phyloP scores from a whole-genome alignment of 345 rosid species.

The Hirschfeldia incana region DNA sequence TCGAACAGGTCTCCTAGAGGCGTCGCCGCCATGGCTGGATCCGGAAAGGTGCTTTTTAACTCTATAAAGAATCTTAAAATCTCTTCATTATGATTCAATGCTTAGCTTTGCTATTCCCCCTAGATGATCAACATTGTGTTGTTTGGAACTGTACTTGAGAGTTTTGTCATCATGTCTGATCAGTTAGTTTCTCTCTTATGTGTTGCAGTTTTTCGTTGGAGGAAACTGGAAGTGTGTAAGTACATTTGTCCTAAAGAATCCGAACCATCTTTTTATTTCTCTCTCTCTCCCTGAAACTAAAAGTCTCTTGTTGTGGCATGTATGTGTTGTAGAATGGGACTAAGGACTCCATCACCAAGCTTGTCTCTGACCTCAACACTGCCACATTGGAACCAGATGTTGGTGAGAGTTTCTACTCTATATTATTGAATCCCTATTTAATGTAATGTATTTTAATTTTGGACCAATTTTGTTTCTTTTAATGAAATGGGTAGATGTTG shows the following conservation, averaged over 20 bases:
- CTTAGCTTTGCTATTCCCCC: conserved; percentile 1
- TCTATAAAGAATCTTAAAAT: neutral
- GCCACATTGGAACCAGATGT: conserved; percentile 88
- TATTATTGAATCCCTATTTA: too few species aligned
- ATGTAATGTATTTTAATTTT: too few species aligned
- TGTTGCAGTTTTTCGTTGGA: conserved; percentile 93
- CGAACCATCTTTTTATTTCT: neutral
- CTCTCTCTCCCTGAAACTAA: neutral
- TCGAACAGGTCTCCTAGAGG: conserved; percentile 56
- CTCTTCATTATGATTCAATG: neutral
- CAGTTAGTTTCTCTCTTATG: too few species aligned
- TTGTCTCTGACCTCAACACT: conserved; percentile 82
- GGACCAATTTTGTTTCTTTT: neutral
- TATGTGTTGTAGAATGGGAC: conserved; percentile 72
- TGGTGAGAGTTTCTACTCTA: conserved; percentile 44
- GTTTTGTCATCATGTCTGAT: neutral
- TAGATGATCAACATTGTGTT: neutral
- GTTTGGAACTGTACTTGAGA: neutral
- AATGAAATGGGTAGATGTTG: conserved; percentile 61
- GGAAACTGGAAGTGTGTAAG: conserved; percentile 99
- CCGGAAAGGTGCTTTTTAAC: conserved; percentile 63
- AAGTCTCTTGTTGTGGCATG: neutral
- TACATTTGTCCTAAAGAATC: neutral
- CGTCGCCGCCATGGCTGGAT: conserved; percentile 85
- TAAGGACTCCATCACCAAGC: conserved; percentile 84